These are phyloP conservation scores for Mrakia gelida DNA, from an alignment of 768 basidiomycete species.

Conservation along the genomic window DNA sequence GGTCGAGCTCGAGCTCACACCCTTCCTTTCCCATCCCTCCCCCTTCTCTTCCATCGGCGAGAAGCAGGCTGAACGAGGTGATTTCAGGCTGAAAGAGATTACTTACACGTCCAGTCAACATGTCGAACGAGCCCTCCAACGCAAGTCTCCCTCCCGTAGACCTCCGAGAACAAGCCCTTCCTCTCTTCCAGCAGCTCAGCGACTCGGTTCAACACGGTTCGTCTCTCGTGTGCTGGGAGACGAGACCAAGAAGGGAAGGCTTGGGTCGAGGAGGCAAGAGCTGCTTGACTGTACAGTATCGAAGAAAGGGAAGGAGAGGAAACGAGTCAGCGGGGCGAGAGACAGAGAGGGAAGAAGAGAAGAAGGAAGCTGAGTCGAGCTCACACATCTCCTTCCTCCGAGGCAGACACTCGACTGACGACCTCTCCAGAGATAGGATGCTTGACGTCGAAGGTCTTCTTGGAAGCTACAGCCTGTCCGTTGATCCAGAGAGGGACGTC, in stretches of 20 bases:
- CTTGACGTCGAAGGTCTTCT: not conserved
- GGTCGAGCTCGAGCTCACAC: not conserved
- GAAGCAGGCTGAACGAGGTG: no score
- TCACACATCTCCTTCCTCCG: not conserved
- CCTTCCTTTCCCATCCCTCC: not conserved
- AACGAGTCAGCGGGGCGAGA: not conserved
- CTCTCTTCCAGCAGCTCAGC: slow-evolving; percentile 18
- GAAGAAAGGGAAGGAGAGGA: not conserved
- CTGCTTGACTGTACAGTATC: not conserved
- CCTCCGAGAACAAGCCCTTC: slow-evolving; percentile 2
- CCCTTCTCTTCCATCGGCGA: not conserved
- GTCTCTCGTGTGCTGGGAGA: slow-evolving; percentile 2
- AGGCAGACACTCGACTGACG: not conserved
- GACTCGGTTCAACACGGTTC: slow-evolving; percentile 15
- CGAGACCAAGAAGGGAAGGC: not conserved
- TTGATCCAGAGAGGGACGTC: slow-evolving; percentile 26
- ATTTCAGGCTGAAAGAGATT: no score
- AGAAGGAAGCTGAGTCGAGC: not conserved
- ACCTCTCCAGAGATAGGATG: not conserved
- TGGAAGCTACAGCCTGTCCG: not conserved
- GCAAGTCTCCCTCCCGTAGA: slow-evolving; percentile 21
- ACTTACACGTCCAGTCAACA: not conserved
- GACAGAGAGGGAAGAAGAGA: not conserved
- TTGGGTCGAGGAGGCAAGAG: not conserved
- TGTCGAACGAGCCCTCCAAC: not conserved